Base-by-base conservation (phyloP, 2,329 filamentous ascomycete species). In the Colletotrichum lindemuthianum region DNA sequence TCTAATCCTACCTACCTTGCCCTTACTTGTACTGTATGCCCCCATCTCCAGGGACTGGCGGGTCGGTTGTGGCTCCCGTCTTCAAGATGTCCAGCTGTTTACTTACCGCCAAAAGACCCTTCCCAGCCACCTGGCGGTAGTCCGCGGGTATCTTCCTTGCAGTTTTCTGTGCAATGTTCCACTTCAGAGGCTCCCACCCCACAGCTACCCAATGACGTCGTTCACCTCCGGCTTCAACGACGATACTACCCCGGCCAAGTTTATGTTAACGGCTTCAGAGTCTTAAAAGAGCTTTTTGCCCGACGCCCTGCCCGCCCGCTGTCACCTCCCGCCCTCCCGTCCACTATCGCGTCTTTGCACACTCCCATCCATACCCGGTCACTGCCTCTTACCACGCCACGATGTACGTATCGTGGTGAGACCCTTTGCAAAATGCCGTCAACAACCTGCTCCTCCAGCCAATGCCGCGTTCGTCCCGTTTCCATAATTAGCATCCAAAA, bases 201-300 rank as follows among this genome's bases (percentile, higher is more conserved):
- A 65, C 59, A 52, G 61, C 61, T 65, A 61, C 58, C 61, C 51
- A 52, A 65, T 65, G 63, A 65, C 58, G 63, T 65, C 58, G 63
- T 57, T 45, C 41, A 53, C 51, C 58, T 65, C 51, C 47, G 58
- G 50, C 47, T 52, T 65, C 63, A 47, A 65, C 58, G 34, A 61
- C 58, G 41, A 65, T 52, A 37, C 51, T 47, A 61, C 58, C 58
- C 45, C 63, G 58, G 59, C 63, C 58, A 65, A 52, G 58, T 65
- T 65, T 52, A 61, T 65, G 58, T 61, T 40, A 52, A 65, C 58
- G 58, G 63, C 40, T 52, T 61, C 34, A 24, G 61, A 47, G 41
- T 36, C 54, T 64, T 34, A 50, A 64, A 60, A 55, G 60, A 55
- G 56, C 33, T 63, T 54, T 49, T 40, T 61, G 47, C 16, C 61